Percentiles rank a stretch among this genome's conserved stretches.
Conservation (phyloP, 75 land plant species). For the Picea glauca region DNA sequence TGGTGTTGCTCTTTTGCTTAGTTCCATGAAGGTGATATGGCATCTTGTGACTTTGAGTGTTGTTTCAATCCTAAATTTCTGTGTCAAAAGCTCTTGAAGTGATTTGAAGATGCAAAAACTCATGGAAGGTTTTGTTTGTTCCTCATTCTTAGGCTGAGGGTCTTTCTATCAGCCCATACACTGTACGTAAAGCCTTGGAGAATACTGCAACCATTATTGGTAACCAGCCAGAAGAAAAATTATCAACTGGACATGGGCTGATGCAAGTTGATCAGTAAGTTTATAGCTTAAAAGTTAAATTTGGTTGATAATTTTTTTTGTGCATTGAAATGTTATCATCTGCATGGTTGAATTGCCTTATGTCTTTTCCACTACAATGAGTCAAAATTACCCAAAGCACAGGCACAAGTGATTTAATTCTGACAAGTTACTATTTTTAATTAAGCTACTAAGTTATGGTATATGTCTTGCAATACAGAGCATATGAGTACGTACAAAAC, state of each 20-base stretch:
- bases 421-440: neutral
- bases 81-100: neutral
- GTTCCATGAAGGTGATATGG: constrained; percentile 84
- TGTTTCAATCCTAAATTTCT: neutral
- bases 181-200: constrained; percentile 84
- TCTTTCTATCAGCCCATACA: constrained; percentile 76
- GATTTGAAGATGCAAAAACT: neutral
- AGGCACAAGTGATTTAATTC: neutral
- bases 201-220: constrained; percentile 70
- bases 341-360: neutral
- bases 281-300: neutral
- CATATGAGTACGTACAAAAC: constrained; percentile 72
- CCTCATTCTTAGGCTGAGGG: constrained; percentile 76
- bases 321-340: neutral
- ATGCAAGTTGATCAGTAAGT: constrained; percentile 90
- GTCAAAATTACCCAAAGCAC: neutral
- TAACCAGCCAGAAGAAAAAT: constrained; percentile 62
- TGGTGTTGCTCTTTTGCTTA: constrained; percentile 86
- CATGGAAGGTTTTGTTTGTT: neutral
- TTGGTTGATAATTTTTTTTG: neutral
- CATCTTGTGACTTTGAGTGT: neutral
- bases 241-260: constrained; percentile 88
- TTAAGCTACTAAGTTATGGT: neutral
- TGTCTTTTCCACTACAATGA: neutral
- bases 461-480: constrained; percentile 38